Evolutionary conservation across 306 rosid species (phyloP), one percentile per base, ranked within the genome.

Genomic region (Pyrus pyrifolia): DNA sequence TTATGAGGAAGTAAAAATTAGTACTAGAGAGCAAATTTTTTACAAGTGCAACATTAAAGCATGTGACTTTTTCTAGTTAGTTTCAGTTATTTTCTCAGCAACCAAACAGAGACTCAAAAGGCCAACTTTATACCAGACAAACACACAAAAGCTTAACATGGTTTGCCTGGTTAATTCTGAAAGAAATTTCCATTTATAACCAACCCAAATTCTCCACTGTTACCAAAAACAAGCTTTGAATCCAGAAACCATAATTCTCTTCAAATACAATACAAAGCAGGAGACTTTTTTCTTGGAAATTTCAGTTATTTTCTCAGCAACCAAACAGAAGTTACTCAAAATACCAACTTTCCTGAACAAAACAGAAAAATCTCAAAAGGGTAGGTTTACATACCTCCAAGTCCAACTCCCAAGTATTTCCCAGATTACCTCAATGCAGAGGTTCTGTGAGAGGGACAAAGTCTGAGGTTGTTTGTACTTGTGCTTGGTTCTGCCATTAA

Each of bases 81-180:
- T 57, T 72, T 14, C 31, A n/a, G 23, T 40, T 46, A 38, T 55
- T 72, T 55, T 66, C 78, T 42, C 60, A 73, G 78, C 61, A 57
- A 57, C 14, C 25, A 57, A 57, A 19, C 27, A 9, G 61, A 14
- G 18, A 42, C 45, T 9, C 45, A 42, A 49, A 49, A 5, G 19
- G 53, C 53, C 19, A 49, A 49, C 53, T 49, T 49, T 49, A 49
- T 17, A 42, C 45, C 45, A 42, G 45, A 42, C 45, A 49, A 49
- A 14, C 27, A 15, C 19, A 49, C 7, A 14, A 46, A 46, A 14
- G 53, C 7, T 46, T 46, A 46, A 46, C 7, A 49, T 49, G 5
- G 19, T 49, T 49, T 49, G 53, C 5, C 53, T 4, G 53, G 53
- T 49, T 49, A 14, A 49, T 49, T 15, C 4, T 49, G 53, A 46